A percentile compares a stretch with the other conserved stretches of the same genome.
These are phyloP conservation scores for Avicennia marina DNA, from an alignment of 257 asterid species.

Conservation along the genomic window DNA sequence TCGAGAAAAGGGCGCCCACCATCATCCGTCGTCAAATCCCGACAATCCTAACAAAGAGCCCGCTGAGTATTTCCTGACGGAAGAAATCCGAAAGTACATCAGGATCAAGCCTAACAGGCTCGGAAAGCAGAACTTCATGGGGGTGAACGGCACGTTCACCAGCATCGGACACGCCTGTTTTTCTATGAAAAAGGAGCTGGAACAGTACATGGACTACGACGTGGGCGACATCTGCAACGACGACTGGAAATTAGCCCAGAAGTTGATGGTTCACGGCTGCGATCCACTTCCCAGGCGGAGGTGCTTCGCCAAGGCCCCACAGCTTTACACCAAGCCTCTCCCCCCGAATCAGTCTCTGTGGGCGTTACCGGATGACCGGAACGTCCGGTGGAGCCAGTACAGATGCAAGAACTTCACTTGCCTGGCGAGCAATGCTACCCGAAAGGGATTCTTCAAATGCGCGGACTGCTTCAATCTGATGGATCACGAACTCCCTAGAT, in stretches of 20 bases:
- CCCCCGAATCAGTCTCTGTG: slow-evolving; percentile 43
- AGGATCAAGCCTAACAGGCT: slow-evolving; percentile 50
- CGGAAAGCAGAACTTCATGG: slow-evolving; percentile 61
- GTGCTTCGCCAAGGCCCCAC: slow-evolving; percentile 49
- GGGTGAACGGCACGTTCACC: slow-evolving; percentile 54
- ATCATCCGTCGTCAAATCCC: slow-evolving; percentile 1
- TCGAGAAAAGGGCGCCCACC: neutral
- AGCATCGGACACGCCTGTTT: slow-evolving; percentile 67
- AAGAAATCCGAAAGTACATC: slow-evolving; percentile 51
- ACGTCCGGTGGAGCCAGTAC: slow-evolving; percentile 54
- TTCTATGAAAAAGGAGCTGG: slow-evolving; percentile 41
- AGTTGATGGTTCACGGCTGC: slow-evolving; percentile 56
- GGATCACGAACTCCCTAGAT: slow-evolving; percentile 48
- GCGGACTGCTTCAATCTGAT: slow-evolving; percentile 52
- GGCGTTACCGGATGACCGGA: slow-evolving; percentile 49
- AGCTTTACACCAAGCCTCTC: slow-evolving; percentile 37
- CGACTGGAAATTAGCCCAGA: slow-evolving; percentile 59
- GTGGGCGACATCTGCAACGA: slow-evolving; percentile 59
- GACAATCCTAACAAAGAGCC: slow-evolving; percentile 6
- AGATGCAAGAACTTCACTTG: slow-evolving; percentile 59
- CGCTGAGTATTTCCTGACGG: slow-evolving; percentile 36
- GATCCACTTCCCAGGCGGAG: slow-evolving; percentile 69
- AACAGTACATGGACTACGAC: slow-evolving; percentile 58
- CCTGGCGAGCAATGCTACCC: slow-evolving; percentile 24
- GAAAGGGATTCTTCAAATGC: slow-evolving; percentile 60